Evolutionary conservation across 2,329 filamentous ascomycete genomes (phyloP).

Genomic region (Xylaria sp.): DNA sequence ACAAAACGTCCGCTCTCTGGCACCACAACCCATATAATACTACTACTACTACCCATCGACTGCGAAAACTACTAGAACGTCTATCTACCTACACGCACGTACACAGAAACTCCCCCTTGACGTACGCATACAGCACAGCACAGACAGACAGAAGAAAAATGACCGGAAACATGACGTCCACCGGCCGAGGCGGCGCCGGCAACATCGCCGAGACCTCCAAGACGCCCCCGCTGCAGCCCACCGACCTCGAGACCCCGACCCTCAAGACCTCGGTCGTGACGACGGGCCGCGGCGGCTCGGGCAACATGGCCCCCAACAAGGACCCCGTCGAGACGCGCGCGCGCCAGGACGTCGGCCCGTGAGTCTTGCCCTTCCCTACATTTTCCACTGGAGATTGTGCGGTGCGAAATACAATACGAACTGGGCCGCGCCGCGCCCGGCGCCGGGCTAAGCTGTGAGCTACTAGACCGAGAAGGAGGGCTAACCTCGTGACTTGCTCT

Average conservation of each 20-base stretch:
- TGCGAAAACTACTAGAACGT: no score
- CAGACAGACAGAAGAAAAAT: no score
- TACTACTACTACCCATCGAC: not conserved
- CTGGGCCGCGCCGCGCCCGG: no score
- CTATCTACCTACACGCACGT: no score
- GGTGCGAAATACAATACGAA: no score
- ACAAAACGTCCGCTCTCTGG: not conserved
- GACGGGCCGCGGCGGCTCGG: slow-evolving; percentile 84
- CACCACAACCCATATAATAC: not conserved
- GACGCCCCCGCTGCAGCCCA: slow-evolving; percentile 51
- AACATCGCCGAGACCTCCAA: slow-evolving; percentile 65
- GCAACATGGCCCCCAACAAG: slow-evolving; percentile 80
- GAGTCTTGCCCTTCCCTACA: slow-evolving; percentile 40
- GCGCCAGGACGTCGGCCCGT: slow-evolving; percentile 81
- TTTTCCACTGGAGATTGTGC: no score
- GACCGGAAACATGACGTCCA: slow-evolving; percentile 55
- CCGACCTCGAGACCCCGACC: slow-evolving; percentile 78
- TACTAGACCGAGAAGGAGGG: not conserved
- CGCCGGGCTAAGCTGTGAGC: not conserved
- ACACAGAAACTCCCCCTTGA: not conserved
- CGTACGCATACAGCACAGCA: not conserved
- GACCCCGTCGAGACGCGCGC: slow-evolving; percentile 74
- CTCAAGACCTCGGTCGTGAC: slow-evolving; percentile 85
- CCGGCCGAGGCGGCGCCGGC: slow-evolving; percentile 78
- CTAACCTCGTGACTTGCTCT: slow-evolving; percentile 11